Conservation (phyloP, 2,329 filamentous ascomycete genomes). For the Calonectria ilicicola region DNA sequence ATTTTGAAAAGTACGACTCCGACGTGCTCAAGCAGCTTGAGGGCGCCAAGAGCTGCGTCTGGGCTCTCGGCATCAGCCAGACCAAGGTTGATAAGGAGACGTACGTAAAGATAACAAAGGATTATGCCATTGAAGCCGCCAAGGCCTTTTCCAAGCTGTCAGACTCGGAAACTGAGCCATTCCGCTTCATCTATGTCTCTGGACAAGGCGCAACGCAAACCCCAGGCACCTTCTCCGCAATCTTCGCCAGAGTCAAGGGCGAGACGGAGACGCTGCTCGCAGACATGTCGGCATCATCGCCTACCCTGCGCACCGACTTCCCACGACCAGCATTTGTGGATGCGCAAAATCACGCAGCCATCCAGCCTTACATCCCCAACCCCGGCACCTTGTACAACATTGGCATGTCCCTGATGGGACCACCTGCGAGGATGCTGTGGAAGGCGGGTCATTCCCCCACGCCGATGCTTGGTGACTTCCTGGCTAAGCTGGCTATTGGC, state of each 20-base stretch:
- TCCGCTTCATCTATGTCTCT: constrained; percentile 80
- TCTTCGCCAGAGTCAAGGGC: constrained; percentile 76
- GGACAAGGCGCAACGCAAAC: constrained; percentile 70
- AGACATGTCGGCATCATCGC: constrained; percentile 57
- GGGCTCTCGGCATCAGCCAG: constrained; percentile 78
- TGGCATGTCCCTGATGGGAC: constrained; percentile 34
- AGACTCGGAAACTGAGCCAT: constrained; percentile 56
- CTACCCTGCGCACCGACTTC: constrained; percentile 65
- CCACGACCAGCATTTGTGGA: constrained; percentile 73
- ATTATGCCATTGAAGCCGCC: constrained; percentile 74
- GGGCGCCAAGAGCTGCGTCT: constrained; percentile 77
- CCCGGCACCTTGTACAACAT: constrained; percentile 33
- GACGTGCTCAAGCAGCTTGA: constrained; percentile 69
- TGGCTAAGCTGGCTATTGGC: constrained; percentile 61
- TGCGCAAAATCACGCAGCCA: constrained; percentile 51
- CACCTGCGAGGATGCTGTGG: constrained; percentile 36
- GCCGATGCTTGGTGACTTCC: constrained; percentile 54
- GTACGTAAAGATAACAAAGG: constrained; percentile 76
- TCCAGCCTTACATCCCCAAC: constrained; percentile 56
- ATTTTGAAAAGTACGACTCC: constrained; percentile 72
- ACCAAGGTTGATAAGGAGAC: constrained; percentile 71
- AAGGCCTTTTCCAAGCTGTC: constrained; percentile 66
- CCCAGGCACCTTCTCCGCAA: constrained; percentile 66
- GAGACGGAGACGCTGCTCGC: constrained; percentile 71
- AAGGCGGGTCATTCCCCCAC: constrained; percentile 55